Evolutionary conservation across 345 rosid genomes (phyloP).

Genomic region (Populus simonii): DNA sequence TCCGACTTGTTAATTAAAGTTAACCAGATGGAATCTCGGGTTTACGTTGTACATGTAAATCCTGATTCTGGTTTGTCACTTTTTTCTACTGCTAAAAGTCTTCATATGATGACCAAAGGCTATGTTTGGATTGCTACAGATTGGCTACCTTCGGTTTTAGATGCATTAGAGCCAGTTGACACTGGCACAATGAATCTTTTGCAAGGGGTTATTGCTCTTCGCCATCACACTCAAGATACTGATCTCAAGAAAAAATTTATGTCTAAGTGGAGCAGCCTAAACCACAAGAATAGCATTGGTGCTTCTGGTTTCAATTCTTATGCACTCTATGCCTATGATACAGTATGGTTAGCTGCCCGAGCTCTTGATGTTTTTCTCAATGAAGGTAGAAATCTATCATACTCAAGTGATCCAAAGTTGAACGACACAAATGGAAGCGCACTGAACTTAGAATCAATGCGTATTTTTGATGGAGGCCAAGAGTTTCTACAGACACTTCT

Average conservation of each 20-base stretch:
- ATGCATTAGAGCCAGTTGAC: slow-evolving; percentile 47
- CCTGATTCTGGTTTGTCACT: slow-evolving; percentile 76
- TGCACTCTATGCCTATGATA: slow-evolving; percentile 85
- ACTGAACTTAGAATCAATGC: slow-evolving; percentile 55
- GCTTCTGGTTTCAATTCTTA: slow-evolving; percentile 57
- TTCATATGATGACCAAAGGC: slow-evolving; percentile 63
- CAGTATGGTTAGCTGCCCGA: slow-evolving; percentile 85
- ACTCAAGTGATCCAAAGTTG: slow-evolving; percentile 60
- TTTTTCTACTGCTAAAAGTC: slow-evolving; percentile 63
- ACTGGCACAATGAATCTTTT: slow-evolving; percentile 50
- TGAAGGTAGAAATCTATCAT: slow-evolving; percentile 61
- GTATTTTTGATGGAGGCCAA: slow-evolving; percentile 65
- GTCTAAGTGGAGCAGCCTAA: slow-evolving; percentile 54
- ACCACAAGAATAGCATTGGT: slow-evolving; percentile 26
- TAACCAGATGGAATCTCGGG: slow-evolving; percentile 76
- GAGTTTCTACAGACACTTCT: slow-evolving; percentile 57
- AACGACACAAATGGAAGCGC: slow-evolving; percentile 41
- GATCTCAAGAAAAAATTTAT: slow-evolving; percentile 43
- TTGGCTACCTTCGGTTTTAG: slow-evolving; percentile 82
- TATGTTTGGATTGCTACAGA: slow-evolving; percentile 97
- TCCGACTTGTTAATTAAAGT: slow-evolving; percentile 52
- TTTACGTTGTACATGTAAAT: slow-evolving; percentile 83
- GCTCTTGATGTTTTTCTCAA: slow-evolving; percentile 64
- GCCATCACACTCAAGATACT: slow-evolving; percentile 75
- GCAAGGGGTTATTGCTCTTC: slow-evolving; percentile 86